Base-by-base conservation (phyloP, 169 alveolate species). In the Plasmodium blacklocki region DNA sequence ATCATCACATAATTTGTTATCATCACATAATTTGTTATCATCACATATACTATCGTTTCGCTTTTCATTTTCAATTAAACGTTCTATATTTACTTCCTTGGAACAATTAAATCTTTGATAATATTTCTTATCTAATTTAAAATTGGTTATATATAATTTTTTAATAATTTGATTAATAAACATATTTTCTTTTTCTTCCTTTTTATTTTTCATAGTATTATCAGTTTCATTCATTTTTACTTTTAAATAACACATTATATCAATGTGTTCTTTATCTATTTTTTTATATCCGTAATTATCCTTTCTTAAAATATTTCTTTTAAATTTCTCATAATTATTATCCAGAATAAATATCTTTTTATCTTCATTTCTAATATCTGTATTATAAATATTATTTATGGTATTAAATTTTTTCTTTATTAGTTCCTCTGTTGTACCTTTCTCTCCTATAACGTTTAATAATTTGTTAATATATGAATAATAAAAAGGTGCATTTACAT, bases 171-270 rank as follows among this genome's bases (percentile, higher is more conserved):
- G 75, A 78, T 78, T 78, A 47, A 78, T 78, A 54, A 78, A 59
- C 14, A 59, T 49, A 52, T 78, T 78, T 78, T 78, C 89, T 15
- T 45, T 78, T 78, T 78, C 89, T 71, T 63, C 76, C 50, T 78
- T 78, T 78, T 78, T 78, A 78, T 50, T 47, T 64, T 78, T 76
- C 49, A 64, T 71, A 19, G 63, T 66, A 76, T 23, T 63, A 47
- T 76, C 89, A 29, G 11, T 76, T 45, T 78, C 89, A 70, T 78
- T 52, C 89, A 78, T 78, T 78, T 78, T 78, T 49, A 78, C 89
- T 26, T 78, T 78, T 18, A 78, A 52, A 59, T 78, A 78, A 43
- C 73, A 63, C 89, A 78, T 78, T 21, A 78, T 64, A 23, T 78
- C 89, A 19, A 78, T 60, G 9, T 78, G 71, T 70, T 78, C 89